Conservation (phyloP, 805 yeast genomes). For the Ogataea dorogensis region DNA sequence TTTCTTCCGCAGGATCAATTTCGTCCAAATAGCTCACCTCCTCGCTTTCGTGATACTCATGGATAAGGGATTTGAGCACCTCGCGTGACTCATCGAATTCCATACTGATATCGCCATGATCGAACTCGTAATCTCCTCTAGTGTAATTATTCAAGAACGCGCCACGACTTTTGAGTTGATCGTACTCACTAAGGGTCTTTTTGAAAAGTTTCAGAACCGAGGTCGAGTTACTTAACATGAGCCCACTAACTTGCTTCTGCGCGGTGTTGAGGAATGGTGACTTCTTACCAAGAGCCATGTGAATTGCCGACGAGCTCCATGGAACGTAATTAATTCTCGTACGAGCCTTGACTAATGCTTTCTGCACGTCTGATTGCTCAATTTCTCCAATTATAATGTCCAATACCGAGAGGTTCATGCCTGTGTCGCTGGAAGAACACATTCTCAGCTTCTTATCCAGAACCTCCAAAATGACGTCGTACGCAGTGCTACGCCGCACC, state of each 20-base stretch:
- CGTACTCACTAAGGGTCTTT: constrained; percentile 73
- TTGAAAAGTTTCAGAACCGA: constrained; percentile 65
- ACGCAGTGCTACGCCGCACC: constrained; percentile 69
- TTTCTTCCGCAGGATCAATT: constrained; percentile 34
- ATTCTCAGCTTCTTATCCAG: constrained; percentile 75
- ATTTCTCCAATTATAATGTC: constrained; percentile 67
- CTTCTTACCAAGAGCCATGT: constrained; percentile 70
- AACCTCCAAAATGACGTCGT: constrained; percentile 81
- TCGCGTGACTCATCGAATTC: constrained; percentile 50
- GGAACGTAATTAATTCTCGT: constrained; percentile 76
- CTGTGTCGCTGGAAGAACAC: constrained; percentile 47
- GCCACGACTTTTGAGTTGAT: constrained; percentile 69
- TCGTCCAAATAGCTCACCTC: constrained; percentile 47
- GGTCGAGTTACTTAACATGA: constrained; percentile 82
- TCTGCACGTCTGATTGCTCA: constrained; percentile 70
- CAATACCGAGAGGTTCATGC: constrained; percentile 62
- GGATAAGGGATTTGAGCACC: constrained; percentile 42
- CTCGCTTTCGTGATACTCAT: constrained; percentile 46
- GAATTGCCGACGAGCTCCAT: constrained; percentile 79
- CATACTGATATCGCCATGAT: constrained; percentile 44
- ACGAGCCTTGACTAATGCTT: constrained; percentile 62
- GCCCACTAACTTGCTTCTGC: constrained; percentile 61
- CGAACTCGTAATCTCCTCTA: constrained; percentile 43
- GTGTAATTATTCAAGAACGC: constrained; percentile 84
- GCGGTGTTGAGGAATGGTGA: constrained; percentile 55